phyloP scores from a whole-genome alignment of 1,139 yeast genomes.

The Geotrichum reessii region DNA sequence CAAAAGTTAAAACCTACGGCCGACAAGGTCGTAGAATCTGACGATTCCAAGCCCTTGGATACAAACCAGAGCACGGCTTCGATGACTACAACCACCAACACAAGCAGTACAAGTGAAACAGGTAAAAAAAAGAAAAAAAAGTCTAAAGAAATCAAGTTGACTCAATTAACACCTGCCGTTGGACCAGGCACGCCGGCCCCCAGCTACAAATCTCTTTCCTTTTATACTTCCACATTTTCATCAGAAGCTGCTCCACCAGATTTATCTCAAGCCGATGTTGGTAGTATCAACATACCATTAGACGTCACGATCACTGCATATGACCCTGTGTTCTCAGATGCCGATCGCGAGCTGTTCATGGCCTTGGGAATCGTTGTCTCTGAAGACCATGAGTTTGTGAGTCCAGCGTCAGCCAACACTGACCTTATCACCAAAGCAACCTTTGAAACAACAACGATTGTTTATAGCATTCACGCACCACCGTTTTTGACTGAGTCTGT shows the following conservation, averaged over 20 bases:
- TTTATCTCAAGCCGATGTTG: neutral
- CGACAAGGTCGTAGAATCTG: neutral
- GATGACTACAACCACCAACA: neutral
- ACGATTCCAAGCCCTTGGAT: neutral
- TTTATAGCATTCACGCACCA: slow-evolving; percentile 72
- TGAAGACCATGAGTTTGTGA: slow-evolving; percentile 21
- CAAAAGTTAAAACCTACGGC: neutral
- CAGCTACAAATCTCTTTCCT: neutral
- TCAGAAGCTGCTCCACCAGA: neutral
- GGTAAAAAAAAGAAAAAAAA: neutral
- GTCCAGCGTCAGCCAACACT: neutral
- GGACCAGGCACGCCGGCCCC: neutral
- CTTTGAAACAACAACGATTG: slow-evolving; percentile 18
- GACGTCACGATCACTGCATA: slow-evolving; percentile 42
- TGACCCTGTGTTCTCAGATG: slow-evolving; percentile 56
- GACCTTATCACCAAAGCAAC: too few species aligned
- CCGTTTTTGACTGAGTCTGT: slow-evolving; percentile 49
- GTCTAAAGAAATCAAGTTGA: neutral
- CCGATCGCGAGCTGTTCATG: slow-evolving; percentile 39
- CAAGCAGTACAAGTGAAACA: neutral
- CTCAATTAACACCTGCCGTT: neutral
- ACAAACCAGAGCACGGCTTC: neutral
- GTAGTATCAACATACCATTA: neutral
- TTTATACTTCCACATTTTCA: neutral
- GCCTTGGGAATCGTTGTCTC: slow-evolving; percentile 31